These are phyloP conservation scores for Aschersonia sp. DNA, from an alignment of 2,329 filamentous ascomycete genomes.

Conservation along the genomic window DNA sequence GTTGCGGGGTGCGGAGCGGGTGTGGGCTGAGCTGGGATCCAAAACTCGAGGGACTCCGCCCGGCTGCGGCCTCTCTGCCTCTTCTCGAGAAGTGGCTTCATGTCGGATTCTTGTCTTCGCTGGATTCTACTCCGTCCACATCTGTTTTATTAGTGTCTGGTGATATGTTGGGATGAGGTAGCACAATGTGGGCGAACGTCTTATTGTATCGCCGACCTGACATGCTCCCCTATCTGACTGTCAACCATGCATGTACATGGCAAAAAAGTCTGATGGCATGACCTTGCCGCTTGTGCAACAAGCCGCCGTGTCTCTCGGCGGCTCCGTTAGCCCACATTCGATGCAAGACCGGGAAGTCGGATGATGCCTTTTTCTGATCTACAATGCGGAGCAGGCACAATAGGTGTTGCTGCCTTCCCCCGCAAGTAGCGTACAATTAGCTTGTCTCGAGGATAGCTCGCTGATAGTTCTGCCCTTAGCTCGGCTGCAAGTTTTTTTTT, in stretches of 20 bases:
- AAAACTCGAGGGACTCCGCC: too few relatives aligned
- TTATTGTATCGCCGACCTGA: neutral
- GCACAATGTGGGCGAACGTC: neutral
- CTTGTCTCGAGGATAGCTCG: neutral
- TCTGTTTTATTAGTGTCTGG: neutral
- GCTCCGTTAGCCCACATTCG: neutral
- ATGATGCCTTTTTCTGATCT: neutral
- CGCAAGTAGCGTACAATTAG: too few relatives aligned
- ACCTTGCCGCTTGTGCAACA: neutral
- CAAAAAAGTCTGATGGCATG: neutral
- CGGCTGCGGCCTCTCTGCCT: too few relatives aligned
- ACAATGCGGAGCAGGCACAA: too few relatives aligned
- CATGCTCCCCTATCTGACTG: neutral
- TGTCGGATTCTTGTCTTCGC: neutral
- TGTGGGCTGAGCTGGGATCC: neutral
- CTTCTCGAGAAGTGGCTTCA: neutral
- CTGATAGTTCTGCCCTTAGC: neutral
- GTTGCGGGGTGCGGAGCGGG: neutral
- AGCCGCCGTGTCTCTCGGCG: neutral
- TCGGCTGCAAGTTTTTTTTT: neutral
- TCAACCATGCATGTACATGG: too few relatives aligned
- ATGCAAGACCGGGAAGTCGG: neutral
- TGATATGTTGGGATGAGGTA: neutral
- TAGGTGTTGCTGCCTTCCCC: too few relatives aligned
- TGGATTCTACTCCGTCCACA: too few relatives aligned